Evolutionary conservation across 768 basidiomycete genomes (phyloP), one percentile per base, ranked within the genome.

Genomic region (Russula sp.): DNA sequence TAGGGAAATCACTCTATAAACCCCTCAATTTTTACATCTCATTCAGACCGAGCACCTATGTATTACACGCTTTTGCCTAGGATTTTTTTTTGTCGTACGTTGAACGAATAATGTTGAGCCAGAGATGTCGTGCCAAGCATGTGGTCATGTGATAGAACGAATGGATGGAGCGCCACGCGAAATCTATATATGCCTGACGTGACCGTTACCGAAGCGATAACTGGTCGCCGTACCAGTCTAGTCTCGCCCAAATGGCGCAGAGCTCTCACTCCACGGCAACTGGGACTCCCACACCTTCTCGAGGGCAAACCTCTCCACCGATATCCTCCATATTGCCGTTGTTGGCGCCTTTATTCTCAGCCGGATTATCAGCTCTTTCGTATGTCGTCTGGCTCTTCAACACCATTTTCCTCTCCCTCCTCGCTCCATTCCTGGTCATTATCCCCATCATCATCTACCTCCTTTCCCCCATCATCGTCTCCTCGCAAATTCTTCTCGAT

Each of bases 381-480:
- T 8, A 22, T 35, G 10, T 25, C 13, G 9, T 22, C 32, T 39
- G 29, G 34, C 13, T 58, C 39, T 8, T 58, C 38, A 38, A 52
- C 20, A 35, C 6, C 45, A 2, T 62, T 11, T 47, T 46, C 29
- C 8, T 35, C 2, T 41, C 8, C 11, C 25, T 62, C 13, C 29
- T 62, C 50, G 58, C 45, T 5, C 61, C 61, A 14, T 7, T 62
- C 45, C 32, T 62, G 11, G 50, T 34, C 38, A 8, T 62, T 45
- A n/a, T 58, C 50, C 50, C 50, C 36, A 18, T 58, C 20, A 5
- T 25, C 11, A 5, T 47, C 43, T 62, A 62, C 61, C 10, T 62
- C 36, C 20, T 62, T 2, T 58, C 61, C 61, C 61, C 61, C 1
- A 8, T 65, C 34, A 56, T 67, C n/a, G 32, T 67, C 5, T 59